A percentile compares a stretch with the other conserved stretches of the same genome.
Evolutionary conservation across 73 alveolate genomes (phyloP).

Genomic region (Tetrahymena thermophila): DNA sequence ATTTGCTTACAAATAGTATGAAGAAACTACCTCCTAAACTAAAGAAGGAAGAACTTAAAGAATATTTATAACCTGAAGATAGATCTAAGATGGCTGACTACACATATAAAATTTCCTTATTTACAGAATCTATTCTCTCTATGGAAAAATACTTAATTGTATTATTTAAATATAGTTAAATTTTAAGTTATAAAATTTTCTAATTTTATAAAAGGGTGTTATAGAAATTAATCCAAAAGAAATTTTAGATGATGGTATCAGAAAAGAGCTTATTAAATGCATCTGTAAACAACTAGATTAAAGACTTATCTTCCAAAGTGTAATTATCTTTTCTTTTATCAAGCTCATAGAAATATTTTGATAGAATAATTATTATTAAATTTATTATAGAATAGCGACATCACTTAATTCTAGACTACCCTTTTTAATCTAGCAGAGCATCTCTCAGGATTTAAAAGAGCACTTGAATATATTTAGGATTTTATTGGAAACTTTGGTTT

Average conservation of each 20-base stretch:
- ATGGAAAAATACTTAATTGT: constrained; percentile 72
- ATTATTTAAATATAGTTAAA: background rate
- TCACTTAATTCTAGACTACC: background rate
- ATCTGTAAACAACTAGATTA: constrained; percentile 66
- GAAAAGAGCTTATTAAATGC: constrained; percentile 81
- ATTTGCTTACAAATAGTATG: constrained; percentile 63
- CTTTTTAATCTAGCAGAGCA: constrained; percentile 24
- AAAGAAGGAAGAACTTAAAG: constrained; percentile 80
- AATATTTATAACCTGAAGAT: constrained; percentile 82
- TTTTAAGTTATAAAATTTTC: background rate
- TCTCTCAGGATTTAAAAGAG: constrained; percentile 33
- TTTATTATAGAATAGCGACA: background rate
- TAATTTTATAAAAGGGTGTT: constrained; percentile 62
- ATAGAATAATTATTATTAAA: background rate
- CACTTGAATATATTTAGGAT: constrained; percentile 44
- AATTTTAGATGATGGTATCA: constrained; percentile 90
- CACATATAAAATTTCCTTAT: constrained; percentile 83
- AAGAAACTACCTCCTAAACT: constrained; percentile 85
- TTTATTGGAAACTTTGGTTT: constrained; percentile 36
- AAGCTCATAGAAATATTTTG: too few species aligned
- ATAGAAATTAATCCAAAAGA: constrained; percentile 94
- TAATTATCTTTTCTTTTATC: too few species aligned
- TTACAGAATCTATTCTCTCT: constrained; percentile 87
- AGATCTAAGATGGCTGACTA: constrained; percentile 76
- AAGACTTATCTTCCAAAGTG: background rate